Evolutionary conservation across 75 land plant species (phyloP), one percentile per base, ranked within the genome.

Genomic region (Picea glauca): DNA sequence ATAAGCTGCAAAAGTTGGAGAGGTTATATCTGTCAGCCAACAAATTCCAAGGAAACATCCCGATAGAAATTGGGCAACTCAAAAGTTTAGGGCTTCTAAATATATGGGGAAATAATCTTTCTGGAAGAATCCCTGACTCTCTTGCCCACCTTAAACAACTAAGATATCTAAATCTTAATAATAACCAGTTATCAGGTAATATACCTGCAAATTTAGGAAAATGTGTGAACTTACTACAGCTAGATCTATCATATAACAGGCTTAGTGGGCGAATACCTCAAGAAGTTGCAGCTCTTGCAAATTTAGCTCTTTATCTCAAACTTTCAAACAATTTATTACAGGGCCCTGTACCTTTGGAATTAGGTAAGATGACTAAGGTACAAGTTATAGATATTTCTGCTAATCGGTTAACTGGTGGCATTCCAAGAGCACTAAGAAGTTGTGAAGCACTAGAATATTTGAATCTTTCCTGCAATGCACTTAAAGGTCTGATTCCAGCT

Each of bases 11-110:
- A 6, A 60, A 68, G 15, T 64, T 64, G 35, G 67, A 64, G 35
- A 2, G 4, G 21, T 31, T 64, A 26, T 64, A 78, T 66, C 4
- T 86, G 30, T 78, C 83, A 18, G 50, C 56, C 40, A 86, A 86
- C 54, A 74, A 40, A 3, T 80, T 86, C 14, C 2, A 23, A 57
- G 88, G 88, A 60, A 65, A 58, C 56, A 80, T 86, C 38, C 86
- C 83, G 9, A 74, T 57, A 58, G 86, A 64, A 15, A 64, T 64
- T 11, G 64, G 64, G 21, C 26, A 62, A n/a, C 31, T 62, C 31
- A n/a, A 62, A 8, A 62, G 23, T 12, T 26, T 62, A 62, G 64
- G 64, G 26, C 2, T 20, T 61, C 21, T 61, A 61, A 1, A 14
- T 58, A 2, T 58, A 0, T 14, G 1, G 12, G 59, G 30, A 30